These are phyloP conservation scores for Cryptosporidium bovis DNA, from an alignment of 169 alveolate genomes.

Conservation along the genomic window DNA sequence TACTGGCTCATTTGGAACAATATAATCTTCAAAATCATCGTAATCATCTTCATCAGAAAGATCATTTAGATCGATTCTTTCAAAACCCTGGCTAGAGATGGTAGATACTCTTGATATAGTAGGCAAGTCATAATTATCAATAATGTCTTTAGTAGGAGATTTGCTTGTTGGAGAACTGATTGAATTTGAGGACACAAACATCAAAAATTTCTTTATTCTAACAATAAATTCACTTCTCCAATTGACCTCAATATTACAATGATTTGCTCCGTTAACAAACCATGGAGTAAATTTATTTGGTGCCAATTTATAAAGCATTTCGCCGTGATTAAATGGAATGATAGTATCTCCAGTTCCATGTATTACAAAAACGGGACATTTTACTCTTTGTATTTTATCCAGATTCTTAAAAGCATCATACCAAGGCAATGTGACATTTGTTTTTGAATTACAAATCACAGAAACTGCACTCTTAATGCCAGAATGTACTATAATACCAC, in stretches of 20 bases:
- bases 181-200: background rate
- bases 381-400: constrained; percentile 77
- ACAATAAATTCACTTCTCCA: constrained; percentile 56
- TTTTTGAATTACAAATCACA: constrained; percentile 44
- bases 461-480: constrained; percentile 81
- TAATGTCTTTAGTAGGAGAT: background rate
- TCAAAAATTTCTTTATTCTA: constrained; percentile 20
- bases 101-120: constrained; percentile 60
- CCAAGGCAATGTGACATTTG: constrained; percentile 75
- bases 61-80: constrained; percentile 4
- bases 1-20: no score
- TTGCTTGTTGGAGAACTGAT: background rate
- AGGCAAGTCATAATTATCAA: background rate
- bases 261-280: constrained; percentile 71
- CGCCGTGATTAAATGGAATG: constrained; percentile 78
- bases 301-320: constrained; percentile 55
- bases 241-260: constrained; percentile 46
- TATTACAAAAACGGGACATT: constrained; percentile 82
- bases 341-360: constrained; percentile 82
- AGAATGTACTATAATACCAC: constrained; percentile 81
- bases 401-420: constrained; percentile 81
- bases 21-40: background rate
- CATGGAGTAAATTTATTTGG: constrained; percentile 58
- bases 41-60: background rate
- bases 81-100: constrained; percentile 54